Percentiles rank a stretch among this genome's conserved stretches.
These are phyloP conservation scores for Fragilaria radians DNA, from an alignment of 108 stramenopile genomes.

Conservation along the genomic window DNA sequence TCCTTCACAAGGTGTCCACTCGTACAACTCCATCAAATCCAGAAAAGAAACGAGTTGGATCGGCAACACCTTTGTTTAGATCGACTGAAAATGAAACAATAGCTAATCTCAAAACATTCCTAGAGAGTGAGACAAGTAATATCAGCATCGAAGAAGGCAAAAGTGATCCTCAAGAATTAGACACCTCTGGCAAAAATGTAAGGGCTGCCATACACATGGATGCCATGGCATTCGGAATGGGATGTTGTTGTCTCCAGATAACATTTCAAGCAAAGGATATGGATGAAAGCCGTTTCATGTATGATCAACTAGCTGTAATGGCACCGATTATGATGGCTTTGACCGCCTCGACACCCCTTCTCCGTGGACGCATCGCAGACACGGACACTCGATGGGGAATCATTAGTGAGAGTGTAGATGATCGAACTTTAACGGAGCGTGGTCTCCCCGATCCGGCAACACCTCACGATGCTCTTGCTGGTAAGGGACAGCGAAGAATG, in stretches of 20 bases:
- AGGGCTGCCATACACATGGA: constrained; percentile 94
- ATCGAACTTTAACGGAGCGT: constrained; percentile 89
- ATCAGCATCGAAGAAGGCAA: not conserved
- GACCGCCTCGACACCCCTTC: constrained; percentile 92
- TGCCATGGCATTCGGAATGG: constrained; percentile 99
- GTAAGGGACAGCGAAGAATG: constrained; percentile 64
- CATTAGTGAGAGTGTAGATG: constrained; percentile 93
- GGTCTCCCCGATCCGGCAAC: constrained; percentile 64
- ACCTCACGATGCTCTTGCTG: constrained; percentile 54
- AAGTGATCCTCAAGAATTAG: not conserved
- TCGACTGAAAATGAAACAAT: constrained; percentile 17
- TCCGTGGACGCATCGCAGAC: constrained; percentile 91
- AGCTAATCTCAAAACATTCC: constrained; percentile 24
- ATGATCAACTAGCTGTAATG: constrained; percentile 97
- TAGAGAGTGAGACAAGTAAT: constrained; percentile 27
- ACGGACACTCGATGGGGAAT: constrained; percentile 96
- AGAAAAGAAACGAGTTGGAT: constrained; percentile 66
- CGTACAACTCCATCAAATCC: constrained; percentile 60
- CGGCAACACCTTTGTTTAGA: constrained; percentile 63
- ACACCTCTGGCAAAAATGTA: constrained; percentile 28
- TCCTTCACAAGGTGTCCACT: constrained; percentile 66
- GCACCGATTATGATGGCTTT: constrained; percentile 97
- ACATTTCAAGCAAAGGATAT: constrained; percentile 97
- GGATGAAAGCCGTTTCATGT: constrained; percentile 93
- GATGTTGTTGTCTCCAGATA: constrained; percentile 98